Evolutionary conservation across 192 early-diverging fungal genomes (phyloP).

Genomic region (Neocallimastix lanati): DNA sequence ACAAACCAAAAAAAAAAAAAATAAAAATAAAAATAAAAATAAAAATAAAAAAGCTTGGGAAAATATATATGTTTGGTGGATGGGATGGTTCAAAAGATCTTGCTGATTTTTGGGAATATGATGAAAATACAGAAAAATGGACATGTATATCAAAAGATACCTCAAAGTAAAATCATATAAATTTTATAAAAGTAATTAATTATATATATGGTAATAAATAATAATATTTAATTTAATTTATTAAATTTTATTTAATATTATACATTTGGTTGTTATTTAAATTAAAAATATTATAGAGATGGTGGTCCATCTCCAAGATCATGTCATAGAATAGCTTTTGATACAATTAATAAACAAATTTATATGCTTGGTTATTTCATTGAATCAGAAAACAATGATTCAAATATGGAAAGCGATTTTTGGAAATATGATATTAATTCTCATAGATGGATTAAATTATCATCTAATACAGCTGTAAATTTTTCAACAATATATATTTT

Average conservation of each 20-base stretch:
- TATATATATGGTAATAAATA: no score
- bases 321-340: conserved; percentile 84
- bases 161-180: no score
- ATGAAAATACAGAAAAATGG: conserved; percentile 46
- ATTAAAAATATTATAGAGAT: no score
- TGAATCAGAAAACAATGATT: conserved; percentile 45
- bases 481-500: no score
- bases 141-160: conserved; percentile 60
- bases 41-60: conserved; percentile 13
- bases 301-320: conserved; percentile 75
- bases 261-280: no score
- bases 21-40: no score
- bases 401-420: conserved; percentile 64
- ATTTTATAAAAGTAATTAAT: no score
- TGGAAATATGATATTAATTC: conserved; percentile 64
- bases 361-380: conserved; percentile 83
- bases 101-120: conserved; percentile 75
- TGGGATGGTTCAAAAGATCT: conserved; percentile 81
- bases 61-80: conserved; percentile 80
- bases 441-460: conserved; percentile 51
- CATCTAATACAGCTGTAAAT: conserved; percentile 54
- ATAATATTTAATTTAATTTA: no score
- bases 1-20: no score
- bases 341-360: conserved; percentile 47
- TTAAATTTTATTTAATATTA: no score